Percentiles rank a stretch among this genome's conserved stretches.
phyloP scores from a whole-genome alignment of 208 protist species.

The Leishmania martiniquensis region DNA sequence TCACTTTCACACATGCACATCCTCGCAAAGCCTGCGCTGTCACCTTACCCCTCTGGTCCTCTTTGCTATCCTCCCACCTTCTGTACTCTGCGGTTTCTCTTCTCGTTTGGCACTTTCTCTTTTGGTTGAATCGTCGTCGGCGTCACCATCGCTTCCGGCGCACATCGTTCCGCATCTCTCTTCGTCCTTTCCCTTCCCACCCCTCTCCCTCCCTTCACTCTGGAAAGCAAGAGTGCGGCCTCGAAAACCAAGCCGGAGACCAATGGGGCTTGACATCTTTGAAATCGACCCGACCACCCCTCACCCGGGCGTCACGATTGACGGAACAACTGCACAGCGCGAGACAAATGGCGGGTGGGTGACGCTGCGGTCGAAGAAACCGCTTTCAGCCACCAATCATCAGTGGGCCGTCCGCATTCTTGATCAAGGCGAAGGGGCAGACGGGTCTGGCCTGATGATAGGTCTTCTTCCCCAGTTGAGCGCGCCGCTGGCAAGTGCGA shows the following conservation, averaged over 20 bases:
- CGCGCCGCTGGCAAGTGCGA: conserved; percentile 42
- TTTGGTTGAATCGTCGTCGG: neutral
- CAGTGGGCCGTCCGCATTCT: conserved; percentile 90
- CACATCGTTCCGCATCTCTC: neutral
- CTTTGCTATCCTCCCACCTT: neutral
- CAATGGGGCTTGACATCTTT: conserved; percentile 83
- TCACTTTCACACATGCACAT: neutral
- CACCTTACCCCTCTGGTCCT: neutral
- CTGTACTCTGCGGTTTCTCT: neutral
- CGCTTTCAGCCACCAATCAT: conserved; percentile 69
- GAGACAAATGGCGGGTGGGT: conserved; percentile 93
- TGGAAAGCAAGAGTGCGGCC: neutral
- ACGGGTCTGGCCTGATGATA: conserved; percentile 91
- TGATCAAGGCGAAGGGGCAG: conserved; percentile 89
- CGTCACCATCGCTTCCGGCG: neutral
- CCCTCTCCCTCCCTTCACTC: neutral
- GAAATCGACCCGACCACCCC: conserved; percentile 83
- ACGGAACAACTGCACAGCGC: conserved; percentile 62
- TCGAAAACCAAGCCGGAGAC: neutral
- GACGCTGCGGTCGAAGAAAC: conserved; percentile 75
- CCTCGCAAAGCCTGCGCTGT: neutral
- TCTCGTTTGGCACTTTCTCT: too few species aligned
- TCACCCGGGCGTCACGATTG: conserved; percentile 84
- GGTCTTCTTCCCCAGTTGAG: conserved; percentile 80
- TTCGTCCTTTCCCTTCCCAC: neutral